Conservation (phyloP, 1,139 yeast genomes). For the Blastobotrys malaysiensis region DNA sequence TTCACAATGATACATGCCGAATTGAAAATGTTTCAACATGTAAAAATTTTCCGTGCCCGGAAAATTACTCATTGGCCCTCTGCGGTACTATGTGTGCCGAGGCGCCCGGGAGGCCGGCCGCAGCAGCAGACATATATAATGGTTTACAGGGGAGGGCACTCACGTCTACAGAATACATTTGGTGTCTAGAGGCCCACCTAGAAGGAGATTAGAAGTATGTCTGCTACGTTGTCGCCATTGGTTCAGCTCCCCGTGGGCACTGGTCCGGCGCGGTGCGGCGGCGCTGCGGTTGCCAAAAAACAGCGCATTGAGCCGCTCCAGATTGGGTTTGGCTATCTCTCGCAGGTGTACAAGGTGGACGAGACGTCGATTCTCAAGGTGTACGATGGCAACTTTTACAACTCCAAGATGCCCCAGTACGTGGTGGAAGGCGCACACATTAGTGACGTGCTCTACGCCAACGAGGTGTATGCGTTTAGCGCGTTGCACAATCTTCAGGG, state of each 20-base stretch:
- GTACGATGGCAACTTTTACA: slow-evolving; percentile 9
- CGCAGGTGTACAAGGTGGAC: slow-evolving; percentile 8
- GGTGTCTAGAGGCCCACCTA: too few species aligned
- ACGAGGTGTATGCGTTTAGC: slow-evolving; percentile 10
- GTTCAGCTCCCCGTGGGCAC: not conserved
- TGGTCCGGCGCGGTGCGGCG: not conserved
- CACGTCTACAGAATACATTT: not conserved
- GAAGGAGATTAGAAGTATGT: not conserved
- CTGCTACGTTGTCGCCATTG: not conserved
- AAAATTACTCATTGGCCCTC: not conserved
- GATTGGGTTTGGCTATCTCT: slow-evolving; percentile 6
- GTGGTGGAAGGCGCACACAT: slow-evolving; percentile 3
- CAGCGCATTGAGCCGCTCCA: not conserved
- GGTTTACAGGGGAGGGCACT: too few species aligned
- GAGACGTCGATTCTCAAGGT: slow-evolving; percentile 7
- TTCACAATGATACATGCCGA: not conserved
- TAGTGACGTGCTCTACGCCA: slow-evolving; percentile 10
- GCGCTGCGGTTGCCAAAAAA: not conserved
- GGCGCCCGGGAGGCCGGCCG: not conserved
- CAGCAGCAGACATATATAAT: not conserved
- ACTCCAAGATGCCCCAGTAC: slow-evolving; percentile 1
- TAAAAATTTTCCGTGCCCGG: not conserved
- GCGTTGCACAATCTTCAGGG: slow-evolving; percentile 7
- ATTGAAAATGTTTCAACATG: not conserved
- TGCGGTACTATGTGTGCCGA: not conserved